Evolutionary conservation across 768 basidiomycete species (phyloP), one percentile per base, ranked within the genome.

Genomic region (Galerina sulciceps): DNA sequence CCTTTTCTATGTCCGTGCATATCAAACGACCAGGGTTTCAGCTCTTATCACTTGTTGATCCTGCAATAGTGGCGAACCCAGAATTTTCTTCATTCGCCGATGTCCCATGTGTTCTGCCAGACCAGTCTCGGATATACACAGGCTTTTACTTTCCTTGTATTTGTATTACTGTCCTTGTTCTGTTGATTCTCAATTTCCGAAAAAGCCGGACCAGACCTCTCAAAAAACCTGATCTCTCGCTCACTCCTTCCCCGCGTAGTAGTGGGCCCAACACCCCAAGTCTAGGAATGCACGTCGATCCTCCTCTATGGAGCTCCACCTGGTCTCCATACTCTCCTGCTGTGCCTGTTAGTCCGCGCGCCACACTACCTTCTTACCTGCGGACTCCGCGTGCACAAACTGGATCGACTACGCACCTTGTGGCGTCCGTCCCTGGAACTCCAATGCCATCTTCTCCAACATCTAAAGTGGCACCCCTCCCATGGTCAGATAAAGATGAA

Each of bases 21-120:
- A 88, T 96, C 59, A 78, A 78, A 20, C 75, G 79, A 35, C 92
- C 94, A 2, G 95, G 95, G 3, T 91, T 96, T 71, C 93, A 96
- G 61, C 84, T 97, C 6, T 78, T 97, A 31, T 90, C 93, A 0
- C 71, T 86, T 34, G 67, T 79, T 9, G 75, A 80, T 36, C 77
- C 81, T 4, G 60, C 62, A 8, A 63, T 69, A 20, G 60, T 78
- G 13, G 72, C 78, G 3, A 63, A 72, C 9, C 59, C 68, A 0
- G 59, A 72, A 22, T 69, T 73, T 31, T 58, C 56, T 20, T 85
- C 87, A 0, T 80, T 87, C 58, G 81, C 83, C 20, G 88, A 93
- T 63, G 71, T 73, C n/a, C 81, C 86, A 0, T 97, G 95, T 71
- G 74, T 85, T 65, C 80, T 96, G n/a, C 95, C 95, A 0, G 84